These are phyloP conservation scores for Centaurea solstitialis DNA, from an alignment of 129 eudicot species.

Conservation along the genomic window DNA sequence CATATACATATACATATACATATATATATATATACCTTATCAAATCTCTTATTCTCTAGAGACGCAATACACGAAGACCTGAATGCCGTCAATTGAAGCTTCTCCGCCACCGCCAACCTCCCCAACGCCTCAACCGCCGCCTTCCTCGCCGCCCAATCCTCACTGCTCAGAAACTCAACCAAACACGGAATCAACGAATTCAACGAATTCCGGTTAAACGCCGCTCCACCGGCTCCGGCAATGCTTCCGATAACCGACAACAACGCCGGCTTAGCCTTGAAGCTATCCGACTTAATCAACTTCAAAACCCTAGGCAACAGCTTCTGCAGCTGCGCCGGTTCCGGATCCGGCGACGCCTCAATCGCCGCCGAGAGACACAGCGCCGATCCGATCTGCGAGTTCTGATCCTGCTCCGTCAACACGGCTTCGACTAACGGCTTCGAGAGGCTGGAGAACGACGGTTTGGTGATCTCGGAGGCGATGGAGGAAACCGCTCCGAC, in stretches of 20 bases:
- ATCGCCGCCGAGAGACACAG: constrained; percentile 78
- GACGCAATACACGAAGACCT: constrained; percentile 58
- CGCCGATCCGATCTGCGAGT: constrained; percentile 70
- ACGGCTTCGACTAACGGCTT: constrained; percentile 60
- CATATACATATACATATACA: too few species aligned
- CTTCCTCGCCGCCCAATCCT: constrained; percentile 86
- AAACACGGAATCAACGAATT: constrained; percentile 42
- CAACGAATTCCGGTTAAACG: constrained; percentile 37
- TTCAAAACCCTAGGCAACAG: constrained; percentile 59
- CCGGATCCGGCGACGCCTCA: constrained; percentile 60
- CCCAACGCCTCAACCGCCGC: constrained; percentile 79
- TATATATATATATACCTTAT: too few species aligned
- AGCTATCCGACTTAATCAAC: constrained; percentile 50
- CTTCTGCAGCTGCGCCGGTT: constrained; percentile 51
- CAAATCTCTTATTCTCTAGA: constrained; percentile 70
- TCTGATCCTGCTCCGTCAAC: constrained; percentile 60
- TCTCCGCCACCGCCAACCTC: constrained; percentile 53
- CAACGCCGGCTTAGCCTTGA: constrained; percentile 72
- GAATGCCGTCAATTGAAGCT: constrained; percentile 32
- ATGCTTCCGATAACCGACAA: constrained; percentile 64
- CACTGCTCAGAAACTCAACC: constrained; percentile 61
- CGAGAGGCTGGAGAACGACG: constrained; percentile 35
- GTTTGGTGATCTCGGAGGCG: constrained; percentile 42
- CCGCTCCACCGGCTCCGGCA: constrained; percentile 56
- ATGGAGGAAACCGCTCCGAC: constrained; percentile 55